Percentiles rank a stretch among this genome's conserved stretches.
Evolutionary conservation across 2,329 filamentous ascomycete species (phyloP).

Genomic region (Canariomyces notabilis): DNA sequence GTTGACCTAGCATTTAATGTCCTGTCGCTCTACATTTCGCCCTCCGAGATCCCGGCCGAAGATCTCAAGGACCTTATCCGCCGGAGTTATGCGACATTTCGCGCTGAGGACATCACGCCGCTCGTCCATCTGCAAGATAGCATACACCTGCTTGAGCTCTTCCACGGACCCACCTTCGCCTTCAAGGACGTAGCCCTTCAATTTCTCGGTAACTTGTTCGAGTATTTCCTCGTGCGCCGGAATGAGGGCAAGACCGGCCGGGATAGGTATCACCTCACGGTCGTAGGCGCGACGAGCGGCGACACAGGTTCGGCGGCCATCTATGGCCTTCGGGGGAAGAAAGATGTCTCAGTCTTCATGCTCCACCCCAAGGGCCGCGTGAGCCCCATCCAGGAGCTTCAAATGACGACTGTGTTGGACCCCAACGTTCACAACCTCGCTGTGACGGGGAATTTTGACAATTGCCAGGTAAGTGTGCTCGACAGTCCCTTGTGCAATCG

Average conservation of each 20-base stretch:
- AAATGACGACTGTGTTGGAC: constrained; percentile 94
- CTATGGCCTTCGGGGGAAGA: constrained; percentile 89
- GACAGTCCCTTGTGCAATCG: background rate
- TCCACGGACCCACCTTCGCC: constrained; percentile 91
- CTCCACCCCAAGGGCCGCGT: constrained; percentile 88
- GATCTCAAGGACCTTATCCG: constrained; percentile 81
- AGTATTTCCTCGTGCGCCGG: constrained; percentile 74
- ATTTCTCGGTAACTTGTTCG: constrained; percentile 92
- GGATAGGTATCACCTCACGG: constrained; percentile 74
- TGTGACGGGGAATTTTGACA: constrained; percentile 88
- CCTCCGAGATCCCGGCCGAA: constrained; percentile 70
- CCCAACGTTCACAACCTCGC: constrained; percentile 88
- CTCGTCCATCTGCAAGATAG: constrained; percentile 72
- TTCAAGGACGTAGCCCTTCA: constrained; percentile 96
- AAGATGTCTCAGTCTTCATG: constrained; percentile 95
- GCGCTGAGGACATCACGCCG: constrained; percentile 71
- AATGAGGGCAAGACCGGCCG: constrained; percentile 63
- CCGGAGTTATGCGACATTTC: constrained; percentile 85
- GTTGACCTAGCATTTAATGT: constrained; percentile 78
- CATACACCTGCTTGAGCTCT: constrained; percentile 84
- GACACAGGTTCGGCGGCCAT: constrained; percentile 88
- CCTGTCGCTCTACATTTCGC: constrained; percentile 81
- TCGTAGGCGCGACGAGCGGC: constrained; percentile 85
- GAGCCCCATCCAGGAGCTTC: constrained; percentile 86
- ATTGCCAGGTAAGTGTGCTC: constrained; percentile 67